Evolutionary conservation across 1,284 basidiomycete species (phyloP), one percentile per base, ranked within the genome.

Genomic region (Takashimella koratensis): DNA sequence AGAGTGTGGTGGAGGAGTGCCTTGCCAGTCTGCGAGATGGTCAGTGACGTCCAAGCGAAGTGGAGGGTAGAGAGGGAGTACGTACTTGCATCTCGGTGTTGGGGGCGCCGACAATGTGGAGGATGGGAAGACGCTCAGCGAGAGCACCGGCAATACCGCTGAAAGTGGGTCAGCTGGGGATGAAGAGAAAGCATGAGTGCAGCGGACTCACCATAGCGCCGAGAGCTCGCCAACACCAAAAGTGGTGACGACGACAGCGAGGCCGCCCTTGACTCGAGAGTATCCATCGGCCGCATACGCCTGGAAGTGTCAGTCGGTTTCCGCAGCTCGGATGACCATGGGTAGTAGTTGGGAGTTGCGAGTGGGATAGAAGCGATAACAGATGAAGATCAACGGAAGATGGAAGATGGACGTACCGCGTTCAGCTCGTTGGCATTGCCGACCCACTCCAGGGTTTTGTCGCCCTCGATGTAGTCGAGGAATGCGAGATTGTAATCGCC

Each of bases 201-300:
- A 43, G 5, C 13, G 19, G 4, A 62, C 65, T 51, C 44, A 69
- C 70, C 67, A 68, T n/a, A 87, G 84, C 4, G 89, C 90, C 44
- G 85, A 88, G 30, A 91, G 78, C 75, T 91, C 93, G 45, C 90
- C 93, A 11, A 96, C 93, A 56, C 92, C 92, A 63, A 92, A 94
- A 1, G 90, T 93, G 11, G 77, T 74, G 21, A 84, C 76, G 5
- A 92, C 71, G 6, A 86, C 88, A 45, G 88, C 88, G 48, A 91
- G 76, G 51, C 83, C 82, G 51, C 82, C 82, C 64, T 90, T 90
- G 47, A 92, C 84, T 50, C 93, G 84, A 25, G 93, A 88, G 68
- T 96, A 96, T 20, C 93, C 94, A 69, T 98, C 93, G 0, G 89
- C 89, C n/a, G 91, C 91, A 71, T 96, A 96, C 0, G 90, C 67